Percentiles rank a stretch among this genome's conserved stretches.
Conservation (phyloP, 345 rosid genomes). For the Eucalyptus pauciflora region DNA sequence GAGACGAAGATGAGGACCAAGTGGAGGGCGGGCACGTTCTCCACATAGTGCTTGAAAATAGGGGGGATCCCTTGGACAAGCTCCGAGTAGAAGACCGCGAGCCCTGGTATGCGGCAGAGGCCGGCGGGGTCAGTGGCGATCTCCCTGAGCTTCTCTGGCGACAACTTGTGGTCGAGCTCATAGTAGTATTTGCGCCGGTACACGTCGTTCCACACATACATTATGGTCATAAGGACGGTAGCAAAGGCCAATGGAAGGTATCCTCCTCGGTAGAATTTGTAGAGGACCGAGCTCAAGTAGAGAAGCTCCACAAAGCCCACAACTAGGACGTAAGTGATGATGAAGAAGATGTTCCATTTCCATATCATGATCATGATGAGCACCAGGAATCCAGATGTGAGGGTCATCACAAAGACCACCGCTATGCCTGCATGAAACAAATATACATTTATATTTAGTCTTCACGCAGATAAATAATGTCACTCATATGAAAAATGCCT, state of each 20-base stretch:
- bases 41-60: constrained; percentile 28
- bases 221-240: constrained; percentile 7
- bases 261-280: constrained; percentile 35
- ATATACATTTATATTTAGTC: not conserved
- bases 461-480: not conserved
- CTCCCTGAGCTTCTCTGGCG: not conserved
- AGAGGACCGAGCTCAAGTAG: constrained; percentile 31
- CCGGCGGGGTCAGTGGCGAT: not conserved
- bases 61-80: constrained; percentile 33
- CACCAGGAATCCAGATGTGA: constrained; percentile 29
- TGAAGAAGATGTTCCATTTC: constrained; percentile 24
- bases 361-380: constrained; percentile 47
- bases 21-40: constrained; percentile 22
- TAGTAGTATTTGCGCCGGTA: constrained; percentile 20
- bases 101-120: constrained; percentile 19
- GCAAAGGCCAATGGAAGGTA: constrained; percentile 34
- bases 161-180: constrained; percentile 32
- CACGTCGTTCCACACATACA: constrained; percentile 32
- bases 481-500: not conserved
- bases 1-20: constrained; percentile 29
- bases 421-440: constrained; percentile 21
- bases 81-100: constrained; percentile 35
- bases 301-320: constrained; percentile 12
- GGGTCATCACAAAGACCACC: constrained; percentile 29
- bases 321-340: constrained; percentile 6